These are phyloP conservation scores for Hanseniaspora jakobsenii DNA, from an alignment of 805 yeast genomes.

Conservation along the genomic window DNA sequence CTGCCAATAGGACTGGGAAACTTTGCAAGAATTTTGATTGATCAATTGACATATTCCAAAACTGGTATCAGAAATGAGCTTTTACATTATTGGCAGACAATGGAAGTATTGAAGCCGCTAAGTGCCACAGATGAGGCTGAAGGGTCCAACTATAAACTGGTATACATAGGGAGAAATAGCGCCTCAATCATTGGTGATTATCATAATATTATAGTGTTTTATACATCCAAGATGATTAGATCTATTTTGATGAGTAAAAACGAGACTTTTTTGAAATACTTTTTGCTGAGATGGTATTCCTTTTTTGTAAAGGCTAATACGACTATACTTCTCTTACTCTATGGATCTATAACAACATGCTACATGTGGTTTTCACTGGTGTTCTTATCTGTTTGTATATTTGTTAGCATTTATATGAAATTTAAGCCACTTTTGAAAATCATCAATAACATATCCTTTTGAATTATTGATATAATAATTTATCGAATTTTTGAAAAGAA, in stretches of 20 bases:
- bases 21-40: constrained; percentile 23
- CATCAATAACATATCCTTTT: not conserved
- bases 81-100: constrained; percentile 20
- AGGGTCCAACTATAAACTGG: constrained; percentile 16
- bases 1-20: constrained; percentile 17
- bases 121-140: not conserved
- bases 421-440: not conserved
- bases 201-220: constrained; percentile 25
- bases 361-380: constrained; percentile 25
- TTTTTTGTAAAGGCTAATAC: constrained; percentile 20
- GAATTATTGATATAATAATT: not conserved
- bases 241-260: constrained; percentile 2
- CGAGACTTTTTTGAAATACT: constrained; percentile 2
- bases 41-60: constrained; percentile 24
- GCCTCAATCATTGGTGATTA: constrained; percentile 23
- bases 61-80: constrained; percentile 24
- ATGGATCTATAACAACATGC: constrained; percentile 25
- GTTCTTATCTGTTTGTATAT: constrained; percentile 26
- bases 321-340: constrained; percentile 19
- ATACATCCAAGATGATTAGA: constrained; percentile 17
- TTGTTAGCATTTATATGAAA: constrained; percentile 19
- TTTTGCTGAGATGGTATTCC: constrained; percentile 16
- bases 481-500: not conserved
- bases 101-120: constrained; percentile 18
- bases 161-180: constrained; percentile 18